Evolutionary conservation across 768 basidiomycete genomes (phyloP).

Genomic region (Lactarius trivialis): DNA sequence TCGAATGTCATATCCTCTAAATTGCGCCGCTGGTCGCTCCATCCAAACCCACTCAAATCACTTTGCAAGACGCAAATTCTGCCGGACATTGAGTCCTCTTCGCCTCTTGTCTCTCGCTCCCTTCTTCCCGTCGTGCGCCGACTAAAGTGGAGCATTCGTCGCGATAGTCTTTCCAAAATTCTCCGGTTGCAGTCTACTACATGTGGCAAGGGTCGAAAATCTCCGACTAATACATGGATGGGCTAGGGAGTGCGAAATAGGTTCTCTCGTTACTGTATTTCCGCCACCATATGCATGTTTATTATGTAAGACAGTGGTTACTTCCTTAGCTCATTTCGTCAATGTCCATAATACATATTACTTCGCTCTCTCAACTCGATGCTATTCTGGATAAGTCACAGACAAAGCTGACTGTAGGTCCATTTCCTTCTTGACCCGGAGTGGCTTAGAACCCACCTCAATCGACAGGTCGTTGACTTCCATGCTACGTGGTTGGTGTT

Average conservation of each 20-base stretch:
- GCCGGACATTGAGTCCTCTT: slow-evolving; percentile 59
- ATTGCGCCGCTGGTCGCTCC: slow-evolving; percentile 42
- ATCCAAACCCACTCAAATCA: slow-evolving; percentile 33
- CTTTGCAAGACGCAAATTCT: slow-evolving; percentile 48
- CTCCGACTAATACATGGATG: not conserved
- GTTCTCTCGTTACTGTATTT: not conserved
- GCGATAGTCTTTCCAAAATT: slow-evolving; percentile 50
- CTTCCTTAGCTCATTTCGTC: not conserved
- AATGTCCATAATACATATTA: slow-evolving; percentile 59
- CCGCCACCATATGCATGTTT: not conserved
- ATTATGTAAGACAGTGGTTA: not conserved
- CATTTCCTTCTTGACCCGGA: not conserved
- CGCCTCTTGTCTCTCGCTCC: slow-evolving; percentile 47
- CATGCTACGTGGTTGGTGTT: slow-evolving; percentile 67
- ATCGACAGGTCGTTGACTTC: slow-evolving; percentile 71
- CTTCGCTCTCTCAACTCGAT: slow-evolving; percentile 58
- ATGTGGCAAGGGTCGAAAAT: not conserved
- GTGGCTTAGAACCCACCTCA: not conserved
- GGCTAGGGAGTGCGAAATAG: not conserved
- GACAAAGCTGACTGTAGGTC: slow-evolving; percentile 56
- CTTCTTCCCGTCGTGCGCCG: slow-evolving; percentile 58
- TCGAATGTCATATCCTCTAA: slow-evolving; percentile 46
- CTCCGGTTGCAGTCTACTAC: not conserved
- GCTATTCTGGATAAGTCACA: slow-evolving; percentile 49
- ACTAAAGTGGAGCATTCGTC: slow-evolving; percentile 66